Evolutionary conservation across 1,284 basidiomycete genomes (phyloP).

Genomic region (Sutorius eximius): DNA sequence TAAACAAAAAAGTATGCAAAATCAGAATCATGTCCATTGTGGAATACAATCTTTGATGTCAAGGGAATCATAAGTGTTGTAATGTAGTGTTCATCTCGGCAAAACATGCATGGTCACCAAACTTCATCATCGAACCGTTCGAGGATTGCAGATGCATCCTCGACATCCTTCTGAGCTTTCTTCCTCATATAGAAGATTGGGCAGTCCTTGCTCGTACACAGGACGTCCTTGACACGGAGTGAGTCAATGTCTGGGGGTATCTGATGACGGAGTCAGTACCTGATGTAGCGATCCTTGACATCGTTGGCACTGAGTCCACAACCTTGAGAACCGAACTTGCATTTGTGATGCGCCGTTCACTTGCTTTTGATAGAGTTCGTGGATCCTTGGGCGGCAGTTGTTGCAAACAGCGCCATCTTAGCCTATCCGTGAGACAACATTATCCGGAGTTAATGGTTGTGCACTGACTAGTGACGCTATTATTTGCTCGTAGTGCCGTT

Average conservation of each 20-base stretch:
- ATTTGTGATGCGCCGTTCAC: conserved; percentile 69
- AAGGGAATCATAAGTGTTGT: background rate
- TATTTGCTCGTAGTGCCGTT: conserved; percentile 74
- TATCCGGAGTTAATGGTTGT: background rate
- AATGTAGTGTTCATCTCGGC: background rate
- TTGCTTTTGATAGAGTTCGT: conserved; percentile 92
- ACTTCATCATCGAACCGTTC: conserved; percentile 79
- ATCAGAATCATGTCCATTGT: background rate
- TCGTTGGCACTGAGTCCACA: conserved; percentile 97
- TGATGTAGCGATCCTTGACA: conserved; percentile 96
- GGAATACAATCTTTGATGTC: background rate
- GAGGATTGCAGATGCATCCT: conserved; percentile 73
- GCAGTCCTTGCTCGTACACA: conserved; percentile 96
- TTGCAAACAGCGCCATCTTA: conserved; percentile 89
- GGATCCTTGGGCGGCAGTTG: conserved; percentile 82
- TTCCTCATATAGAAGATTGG: conserved; percentile 98
- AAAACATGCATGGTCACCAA: conserved; percentile 44
- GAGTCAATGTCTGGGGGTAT: conserved; percentile 1
- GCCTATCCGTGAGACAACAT: conserved; percentile 9
- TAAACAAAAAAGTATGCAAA: background rate
- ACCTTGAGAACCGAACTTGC: conserved; percentile 87
- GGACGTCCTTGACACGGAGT: conserved; percentile 68
- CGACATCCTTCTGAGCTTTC: conserved; percentile 95
- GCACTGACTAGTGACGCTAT: conserved; percentile 64
- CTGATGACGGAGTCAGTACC: conserved; percentile 42